Conservation (phyloP, 306 rosid species). For the Glycine tomentella region DNA sequence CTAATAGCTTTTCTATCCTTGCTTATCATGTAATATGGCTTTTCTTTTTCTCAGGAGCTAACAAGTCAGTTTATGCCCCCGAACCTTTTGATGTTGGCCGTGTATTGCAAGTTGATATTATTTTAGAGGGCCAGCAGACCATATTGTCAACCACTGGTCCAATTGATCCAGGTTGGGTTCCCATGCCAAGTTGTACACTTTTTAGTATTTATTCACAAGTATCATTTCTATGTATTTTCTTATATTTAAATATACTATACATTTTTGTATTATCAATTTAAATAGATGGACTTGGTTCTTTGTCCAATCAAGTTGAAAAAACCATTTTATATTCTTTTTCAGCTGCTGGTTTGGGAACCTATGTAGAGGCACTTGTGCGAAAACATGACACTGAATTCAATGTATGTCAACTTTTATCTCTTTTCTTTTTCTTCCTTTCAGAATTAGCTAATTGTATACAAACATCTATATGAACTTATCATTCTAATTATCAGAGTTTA, state of each 20-base stretch:
- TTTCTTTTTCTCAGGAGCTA: constrained; percentile 66
- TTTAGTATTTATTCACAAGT: constrained; percentile 28
- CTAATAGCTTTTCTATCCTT: too few species aligned
- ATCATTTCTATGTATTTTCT: constrained; percentile 7
- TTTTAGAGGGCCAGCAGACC: constrained; percentile 51
- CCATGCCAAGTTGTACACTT: constrained; percentile 25
- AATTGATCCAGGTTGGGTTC: constrained; percentile 79
- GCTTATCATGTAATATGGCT: too few species aligned
- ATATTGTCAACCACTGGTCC: constrained; percentile 79
- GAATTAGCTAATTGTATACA: not conserved
- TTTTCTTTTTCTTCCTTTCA: not conserved
- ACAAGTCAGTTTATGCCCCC: constrained; percentile 79
- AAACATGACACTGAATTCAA: constrained; percentile 85
- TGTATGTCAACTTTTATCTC: constrained; percentile 56
- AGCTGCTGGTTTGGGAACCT: constrained; percentile 97
- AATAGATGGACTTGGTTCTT: constrained; percentile 12
- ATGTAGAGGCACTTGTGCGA: constrained; percentile 92
- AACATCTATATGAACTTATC: constrained; percentile 1
- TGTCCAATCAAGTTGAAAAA: constrained; percentile 2
- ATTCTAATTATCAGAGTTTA: constrained; percentile 22
- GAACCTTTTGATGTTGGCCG: constrained; percentile 92
- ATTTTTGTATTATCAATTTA: not conserved
- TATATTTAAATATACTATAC: not conserved
- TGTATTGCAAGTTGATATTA: constrained; percentile 71
- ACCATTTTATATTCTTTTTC: constrained; percentile 51